Base-by-base conservation (phyloP, 2,329 filamentous ascomycete species). In the Septoria linicola region DNA sequence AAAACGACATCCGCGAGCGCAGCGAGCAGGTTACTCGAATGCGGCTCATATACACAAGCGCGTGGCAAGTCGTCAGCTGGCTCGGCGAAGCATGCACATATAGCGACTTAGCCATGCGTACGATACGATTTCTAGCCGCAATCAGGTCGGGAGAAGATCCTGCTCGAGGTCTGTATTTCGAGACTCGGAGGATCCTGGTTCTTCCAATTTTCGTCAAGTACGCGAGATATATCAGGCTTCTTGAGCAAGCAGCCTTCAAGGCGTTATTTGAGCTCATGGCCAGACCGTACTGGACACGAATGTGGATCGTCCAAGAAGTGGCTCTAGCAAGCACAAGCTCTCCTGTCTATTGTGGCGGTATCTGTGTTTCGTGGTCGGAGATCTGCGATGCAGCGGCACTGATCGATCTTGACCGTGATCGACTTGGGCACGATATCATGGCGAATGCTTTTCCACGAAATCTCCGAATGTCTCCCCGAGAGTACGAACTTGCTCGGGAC, bases 231-330 rank as follows among this genome's bases (percentile, higher is more conserved):
- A n/a, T n/a, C n/a, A n/a, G n/a, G n/a, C n/a, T n/a, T n/a, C n/a
- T n/a, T n/a, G n/a, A n/a, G n/a, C n/a, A n/a, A n/a, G n/a, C n/a
- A n/a, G n/a, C n/a, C n/a, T n/a, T n/a, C n/a, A n/a, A n/a, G n/a
- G n/a, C n/a, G n/a, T n/a, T n/a, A n/a, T 30, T 30, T 13, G 27
- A 30, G 27, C 27, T 30, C 27, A 6, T 36, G 8, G 14, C 34
- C 7, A 8, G 7, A 17, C 34, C 34, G 8, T 43, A 43, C 14
- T 43, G 41, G 41, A 11, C 13, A 7, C 41, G 41, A 6, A 14
- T 43, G 14, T 31, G 41, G 41, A 31, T 43, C 14, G 13, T 43
- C 21, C 41, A 43, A 16, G 41, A 43, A 16, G 20, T 43, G 8
- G 34, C 14, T 7, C 8, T 36, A 14, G 34, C 34, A 17, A 8